Base-by-base conservation (phyloP, 2,329 filamentous ascomycete species). In the Scolecobasidium constrictum region DNA sequence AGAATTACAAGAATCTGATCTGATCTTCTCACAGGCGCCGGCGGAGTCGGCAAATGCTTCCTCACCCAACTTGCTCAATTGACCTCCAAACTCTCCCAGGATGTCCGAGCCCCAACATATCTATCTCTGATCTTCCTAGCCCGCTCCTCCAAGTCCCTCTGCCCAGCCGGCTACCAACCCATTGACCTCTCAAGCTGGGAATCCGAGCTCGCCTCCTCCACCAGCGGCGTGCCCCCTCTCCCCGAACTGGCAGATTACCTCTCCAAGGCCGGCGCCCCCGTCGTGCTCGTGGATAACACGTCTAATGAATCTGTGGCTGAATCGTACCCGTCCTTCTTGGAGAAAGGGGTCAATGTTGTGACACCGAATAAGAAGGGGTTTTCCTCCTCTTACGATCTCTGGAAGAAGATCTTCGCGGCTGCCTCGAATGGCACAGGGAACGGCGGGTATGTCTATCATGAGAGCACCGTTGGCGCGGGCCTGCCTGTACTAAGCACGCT, bases 331-430 rank as follows among this genome's bases (percentile, higher is more conserved):
- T 62, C 74, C 37, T 85, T 94, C 62, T 69, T 98, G 47, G 73
- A 76, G 55, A 77, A 78, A 49, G 90, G 88, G 11, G 81, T 98
- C 62, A 90, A 79, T 63, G 78, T 98, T 53, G 86, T 96, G 20
- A 98, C 92, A 1, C 88, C 92, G 35, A 98, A 96, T 73, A 98
- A 98, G 72, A 98, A 98, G 67, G 90, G 84, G 12, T 98, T 98
- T 66, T 93, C 86, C 0, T 80, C 83, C 45, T 78, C 77, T 36
- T 79, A 85, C 55, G 71, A 78, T 52, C 69, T 94, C 44, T 98
- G 90, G 88, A 75, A 85, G 56, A 77, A 83, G 49, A 95, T 98
- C 57, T 93, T 94, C 63, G 66, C 69, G 3, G 74, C 85, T 1
- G 81, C 87, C 1, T 71, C 74, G 38, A 70, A 73, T 1, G 83